Evolutionary conservation across 495 filamentous ascomycete species (phyloP).

Genomic region (Lepidopterella palustris): DNA sequence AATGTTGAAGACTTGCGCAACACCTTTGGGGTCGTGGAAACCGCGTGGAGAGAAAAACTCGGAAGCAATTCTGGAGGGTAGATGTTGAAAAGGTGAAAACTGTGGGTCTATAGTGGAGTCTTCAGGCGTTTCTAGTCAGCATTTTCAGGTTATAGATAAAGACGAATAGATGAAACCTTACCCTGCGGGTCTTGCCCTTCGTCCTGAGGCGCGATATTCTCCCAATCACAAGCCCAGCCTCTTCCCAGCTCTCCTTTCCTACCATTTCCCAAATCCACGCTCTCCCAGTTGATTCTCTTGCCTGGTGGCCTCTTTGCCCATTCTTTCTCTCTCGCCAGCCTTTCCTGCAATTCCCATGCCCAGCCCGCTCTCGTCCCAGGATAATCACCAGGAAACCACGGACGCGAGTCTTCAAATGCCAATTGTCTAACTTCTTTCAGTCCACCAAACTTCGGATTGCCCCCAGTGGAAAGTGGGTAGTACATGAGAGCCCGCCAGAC

Average conservation of each 20-base stretch:
- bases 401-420: constrained; percentile 66
- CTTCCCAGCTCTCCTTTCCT: constrained; percentile 77
- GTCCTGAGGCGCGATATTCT: constrained; percentile 45
- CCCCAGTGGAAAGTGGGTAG: constrained; percentile 72
- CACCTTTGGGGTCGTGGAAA: not conserved
- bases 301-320: constrained; percentile 81
- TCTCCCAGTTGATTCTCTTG: constrained; percentile 69
- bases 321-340: constrained; percentile 50
- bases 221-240: constrained; percentile 88
- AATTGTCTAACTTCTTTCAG: constrained; percentile 73
- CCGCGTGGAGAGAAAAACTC: constrained; percentile 1
- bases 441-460: constrained; percentile 76
- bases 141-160: not conserved
- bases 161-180: not conserved
- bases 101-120: not conserved
- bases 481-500: constrained; percentile 86
- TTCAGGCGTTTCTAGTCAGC: not conserved
- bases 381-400: constrained; percentile 87
- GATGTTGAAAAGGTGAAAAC: constrained; percentile 9
- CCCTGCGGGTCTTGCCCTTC: not conserved
- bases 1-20: not conserved
- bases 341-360: constrained; percentile 65
- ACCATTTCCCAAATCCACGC: constrained; percentile 64
- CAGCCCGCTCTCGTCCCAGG: constrained; percentile 76
- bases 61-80: not conserved